Base-by-base conservation (phyloP, 768 basidiomycete genomes). In the Calocybe gangraenosa region DNA sequence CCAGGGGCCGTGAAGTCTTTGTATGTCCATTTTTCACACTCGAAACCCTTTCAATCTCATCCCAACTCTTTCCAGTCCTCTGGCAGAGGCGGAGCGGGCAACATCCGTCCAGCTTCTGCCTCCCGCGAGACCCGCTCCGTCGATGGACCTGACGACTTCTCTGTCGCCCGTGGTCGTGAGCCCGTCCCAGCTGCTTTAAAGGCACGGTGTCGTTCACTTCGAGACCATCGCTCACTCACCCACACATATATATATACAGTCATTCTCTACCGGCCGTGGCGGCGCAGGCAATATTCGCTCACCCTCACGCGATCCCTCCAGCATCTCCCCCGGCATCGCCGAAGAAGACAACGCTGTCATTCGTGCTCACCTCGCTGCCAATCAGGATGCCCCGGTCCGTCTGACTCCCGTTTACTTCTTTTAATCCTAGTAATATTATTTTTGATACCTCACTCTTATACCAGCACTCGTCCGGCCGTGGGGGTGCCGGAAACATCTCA, bases 251-350 rank as follows among this genome's bases (percentile, higher is more conserved):
- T 37, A 2, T 15, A 9, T 11, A 3, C 54, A 79, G 67, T 45
- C 73, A 3, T 70, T 66, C 52, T 81, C 81, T n/a, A 75, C 76
- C 19, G 92, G 92, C 14, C 79, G 90, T 34, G 91, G 92, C 15
- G 92, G 92, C n/a, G 76, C 77, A 7, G 92, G 91, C n/a, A 94
- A 94, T 71, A 81, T 93, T 41, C 82, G 87, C 40, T 85, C 88
- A 1, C 82, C 83, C 0, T 88, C 87, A 7, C 76, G 81, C 30
- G 82, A 81, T 23, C 46, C 48, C 2, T 13, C 42, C 33, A 42
- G 46, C 54, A 61, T 1, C 51, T 6, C 14, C 17, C 52, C 37
- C 0, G 11, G 23, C 25, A 54, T 57, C 7, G 63, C 60, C 40
- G 56, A 53, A 3, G 68, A 76, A 52, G 56, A 66, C 11, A 63